phyloP scores from a whole-genome alignment of 352 stramenopile genomes.

The Globisporangium paddicum region DNA sequence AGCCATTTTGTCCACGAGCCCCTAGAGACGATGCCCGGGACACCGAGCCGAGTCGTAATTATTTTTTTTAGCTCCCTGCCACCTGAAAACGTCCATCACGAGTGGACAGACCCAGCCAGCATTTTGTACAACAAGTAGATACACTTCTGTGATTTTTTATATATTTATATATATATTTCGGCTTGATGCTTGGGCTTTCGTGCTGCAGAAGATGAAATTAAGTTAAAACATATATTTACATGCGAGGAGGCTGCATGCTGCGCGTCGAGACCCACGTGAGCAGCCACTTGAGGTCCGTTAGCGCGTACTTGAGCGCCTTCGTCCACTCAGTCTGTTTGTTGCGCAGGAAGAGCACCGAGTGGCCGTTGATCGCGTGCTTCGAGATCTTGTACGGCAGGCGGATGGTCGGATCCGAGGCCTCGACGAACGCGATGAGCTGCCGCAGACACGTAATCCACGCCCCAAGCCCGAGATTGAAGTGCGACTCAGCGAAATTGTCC shows the following conservation, averaged over 20 bases:
- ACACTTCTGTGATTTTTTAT: slow-evolving; percentile 9
- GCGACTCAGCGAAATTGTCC: slow-evolving; percentile 80
- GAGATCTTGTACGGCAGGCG: slow-evolving; percentile 78
- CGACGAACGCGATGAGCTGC: slow-evolving; percentile 57
- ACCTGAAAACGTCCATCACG: no score
- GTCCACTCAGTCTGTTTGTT: slow-evolving; percentile 84
- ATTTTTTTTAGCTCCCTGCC: slow-evolving; percentile 5
- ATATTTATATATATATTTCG: slow-evolving; percentile 10
- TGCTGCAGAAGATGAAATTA: neutral
- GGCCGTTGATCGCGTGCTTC: slow-evolving; percentile 61
- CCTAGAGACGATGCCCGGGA: neutral
- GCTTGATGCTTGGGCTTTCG: neutral
- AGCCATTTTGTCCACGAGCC: neutral
- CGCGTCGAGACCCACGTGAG: slow-evolving; percentile 60
- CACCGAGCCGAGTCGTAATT: slow-evolving; percentile 11
- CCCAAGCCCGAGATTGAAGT: slow-evolving; percentile 81
- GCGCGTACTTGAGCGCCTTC: slow-evolving; percentile 78
- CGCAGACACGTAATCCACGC: slow-evolving; percentile 76
- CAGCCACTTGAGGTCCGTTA: slow-evolving; percentile 86
- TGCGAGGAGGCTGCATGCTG: slow-evolving; percentile 11
- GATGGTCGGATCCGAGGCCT: slow-evolving; percentile 51
- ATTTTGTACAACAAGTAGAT: slow-evolving; percentile 18
- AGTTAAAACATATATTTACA: neutral
- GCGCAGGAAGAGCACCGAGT: slow-evolving; percentile 73
- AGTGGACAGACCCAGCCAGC: neutral